These are phyloP conservation scores for Xylaria grammica DNA, from an alignment of 495 filamentous ascomycete species.

Conservation along the genomic window DNA sequence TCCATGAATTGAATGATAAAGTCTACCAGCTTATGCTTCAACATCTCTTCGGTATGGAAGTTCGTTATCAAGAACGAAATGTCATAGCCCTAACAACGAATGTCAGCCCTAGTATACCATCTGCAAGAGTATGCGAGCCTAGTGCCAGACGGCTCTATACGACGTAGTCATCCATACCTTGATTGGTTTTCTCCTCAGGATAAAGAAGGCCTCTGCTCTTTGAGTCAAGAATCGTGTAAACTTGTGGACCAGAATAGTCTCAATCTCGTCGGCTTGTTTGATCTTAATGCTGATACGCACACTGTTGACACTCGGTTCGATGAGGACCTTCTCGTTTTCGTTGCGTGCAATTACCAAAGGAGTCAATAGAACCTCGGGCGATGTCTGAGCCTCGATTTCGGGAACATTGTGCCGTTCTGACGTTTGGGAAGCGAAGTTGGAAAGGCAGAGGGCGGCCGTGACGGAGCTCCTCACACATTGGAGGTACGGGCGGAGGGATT, in stretches of 20 bases:
- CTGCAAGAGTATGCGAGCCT: neutral
- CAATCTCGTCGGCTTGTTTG: conserved; percentile 99
- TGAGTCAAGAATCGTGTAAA: conserved; percentile 96
- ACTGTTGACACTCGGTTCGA: conserved; percentile 95
- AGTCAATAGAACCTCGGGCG: conserved; percentile 93
- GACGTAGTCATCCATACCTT: conserved; percentile 63
- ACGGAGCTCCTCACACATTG: conserved; percentile 94
- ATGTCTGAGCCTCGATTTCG: conserved; percentile 90
- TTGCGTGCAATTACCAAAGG: conserved; percentile 87
- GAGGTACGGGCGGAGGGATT: conserved; percentile 97
- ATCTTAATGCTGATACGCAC: conserved; percentile 96
- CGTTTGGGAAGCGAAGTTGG: conserved; percentile 96
- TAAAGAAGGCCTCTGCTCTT: conserved; percentile 96
- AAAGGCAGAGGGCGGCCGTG: conserved; percentile 90
- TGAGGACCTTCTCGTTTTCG: conserved; percentile 91
- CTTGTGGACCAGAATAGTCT: conserved; percentile 96
- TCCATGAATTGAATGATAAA: conserved; percentile 99
- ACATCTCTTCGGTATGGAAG: conserved; percentile 95
- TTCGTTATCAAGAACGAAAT: conserved; percentile 99
- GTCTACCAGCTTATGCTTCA: conserved; percentile 98
- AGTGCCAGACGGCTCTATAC: neutral
- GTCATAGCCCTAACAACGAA: conserved; percentile 78
- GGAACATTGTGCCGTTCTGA: conserved; percentile 97
- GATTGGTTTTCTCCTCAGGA: conserved; percentile 90
- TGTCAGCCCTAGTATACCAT: conserved; percentile 23